Conservation (phyloP, 768 basidiomycete species). For the Leucosporidium scottii region DNA sequence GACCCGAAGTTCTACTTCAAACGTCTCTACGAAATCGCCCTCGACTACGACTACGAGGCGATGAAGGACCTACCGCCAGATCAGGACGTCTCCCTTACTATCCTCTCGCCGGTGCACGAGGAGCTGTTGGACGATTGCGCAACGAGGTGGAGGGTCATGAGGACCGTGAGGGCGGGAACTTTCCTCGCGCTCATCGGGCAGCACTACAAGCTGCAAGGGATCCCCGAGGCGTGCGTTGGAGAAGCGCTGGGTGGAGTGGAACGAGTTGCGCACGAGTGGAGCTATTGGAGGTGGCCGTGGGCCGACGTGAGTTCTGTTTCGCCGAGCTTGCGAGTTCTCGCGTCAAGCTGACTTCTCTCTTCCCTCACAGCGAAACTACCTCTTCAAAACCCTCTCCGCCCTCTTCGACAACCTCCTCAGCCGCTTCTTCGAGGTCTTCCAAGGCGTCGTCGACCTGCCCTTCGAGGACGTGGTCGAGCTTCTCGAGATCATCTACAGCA, state of each 20-base stretch:
- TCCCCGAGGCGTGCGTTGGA: slow-evolving; percentile 82
- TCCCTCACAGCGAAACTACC: slow-evolving; percentile 22
- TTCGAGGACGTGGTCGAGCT: slow-evolving; percentile 63
- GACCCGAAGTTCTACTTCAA: slow-evolving; percentile 80
- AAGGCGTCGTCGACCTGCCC: slow-evolving; percentile 66
- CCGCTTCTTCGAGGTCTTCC: slow-evolving; percentile 73
- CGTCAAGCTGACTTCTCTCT: not conserved
- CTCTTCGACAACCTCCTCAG: slow-evolving; percentile 84
- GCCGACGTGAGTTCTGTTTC: slow-evolving; percentile 60
- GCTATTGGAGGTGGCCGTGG: slow-evolving; percentile 66
- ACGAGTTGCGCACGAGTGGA: slow-evolving; percentile 60
- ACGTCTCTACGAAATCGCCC: slow-evolving; percentile 71
- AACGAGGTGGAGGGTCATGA: slow-evolving; percentile 77
- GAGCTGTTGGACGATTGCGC: slow-evolving; percentile 83
- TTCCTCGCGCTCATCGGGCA: slow-evolving; percentile 80
- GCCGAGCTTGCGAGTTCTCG: not conserved
- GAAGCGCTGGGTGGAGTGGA: slow-evolving; percentile 72
- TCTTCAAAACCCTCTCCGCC: slow-evolving; percentile 47
- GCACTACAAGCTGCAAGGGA: slow-evolving; percentile 79
- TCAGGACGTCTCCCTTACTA: slow-evolving; percentile 89
- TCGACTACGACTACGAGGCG: slow-evolving; percentile 74
- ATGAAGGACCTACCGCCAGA: slow-evolving; percentile 88
- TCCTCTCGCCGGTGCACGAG: slow-evolving; percentile 69
- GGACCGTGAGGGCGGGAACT: slow-evolving; percentile 65
- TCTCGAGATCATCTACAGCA: slow-evolving; percentile 20